Evolutionary conservation across 139 green algal genomes (phyloP), one percentile per base, ranked within the genome.

Genomic region (Mesostigma viride): DNA sequence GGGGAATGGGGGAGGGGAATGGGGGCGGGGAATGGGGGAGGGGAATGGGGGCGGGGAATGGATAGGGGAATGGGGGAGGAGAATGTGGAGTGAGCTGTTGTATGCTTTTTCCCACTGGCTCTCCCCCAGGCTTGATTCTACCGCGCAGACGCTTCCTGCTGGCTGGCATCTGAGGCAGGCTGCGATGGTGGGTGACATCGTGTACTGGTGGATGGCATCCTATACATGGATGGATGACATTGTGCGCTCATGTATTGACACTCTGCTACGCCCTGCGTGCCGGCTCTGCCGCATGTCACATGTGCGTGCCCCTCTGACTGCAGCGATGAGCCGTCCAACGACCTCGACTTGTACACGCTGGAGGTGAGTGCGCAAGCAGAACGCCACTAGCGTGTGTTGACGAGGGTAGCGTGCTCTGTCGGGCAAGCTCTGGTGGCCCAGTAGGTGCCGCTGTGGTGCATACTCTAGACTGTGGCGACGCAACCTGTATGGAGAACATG

Each of bases 301-400:
- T n/a, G n/a, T n/a, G n/a, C n/a, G n/a, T n/a, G n/a, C n/a, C n/a
- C n/a, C n/a, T n/a, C n/a, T n/a, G n/a, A n/a, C n/a, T n/a, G n/a
- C n/a, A n/a, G n/a, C n/a, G 67, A 73, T 22, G 67, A 79, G 74
- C 85, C 85, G 28, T 89, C 82, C 58, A 90, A 91, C 67, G 86
- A 91, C 75, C 75, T 91, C 31, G 85, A 90, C 58, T 72, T 93
- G 24, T 57, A 51, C 4, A 88, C 83, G 1, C 75, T 90, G 2
- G 81, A 90, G 72, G 76, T 85, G 44, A 63, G 84, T 33, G 75
- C 84, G 45, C 75, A 79, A 46, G 22, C 30, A 28, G 11, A 46
- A 46, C 53, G 24, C 53, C 27, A 67, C 28, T 8, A 67, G 34
- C n/a, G 11, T 28, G 28, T 28, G 61, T 26, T 67, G 61, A 22